phyloP scores from a whole-genome alignment of 495 filamentous ascomycete genomes.

The Talaromyces ruber region DNA sequence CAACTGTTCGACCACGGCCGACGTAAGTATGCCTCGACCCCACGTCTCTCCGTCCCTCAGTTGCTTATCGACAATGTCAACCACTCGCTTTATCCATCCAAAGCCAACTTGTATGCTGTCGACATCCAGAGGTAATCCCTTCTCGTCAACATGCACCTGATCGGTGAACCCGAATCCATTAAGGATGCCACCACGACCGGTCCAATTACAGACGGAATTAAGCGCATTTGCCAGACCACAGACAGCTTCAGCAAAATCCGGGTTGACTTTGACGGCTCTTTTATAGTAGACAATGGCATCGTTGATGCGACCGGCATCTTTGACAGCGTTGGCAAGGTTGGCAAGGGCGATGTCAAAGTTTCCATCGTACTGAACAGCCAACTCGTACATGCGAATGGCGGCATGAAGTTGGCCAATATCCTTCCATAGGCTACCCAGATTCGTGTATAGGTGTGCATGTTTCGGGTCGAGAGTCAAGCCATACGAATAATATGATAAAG shows the following conservation, averaged over 20 bases:
- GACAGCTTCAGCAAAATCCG: constrained; percentile 94
- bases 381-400: constrained; percentile 96
- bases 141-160: constrained; percentile 89
- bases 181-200: constrained; percentile 76
- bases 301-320: constrained; percentile 85
- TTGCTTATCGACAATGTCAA: constrained; percentile 88
- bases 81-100: constrained; percentile 93
- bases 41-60: constrained; percentile 79
- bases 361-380: constrained; percentile 81
- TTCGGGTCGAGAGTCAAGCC: constrained; percentile 72
- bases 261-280: constrained; percentile 81
- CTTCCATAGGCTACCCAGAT: constrained; percentile 89
- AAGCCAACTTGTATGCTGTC: constrained; percentile 47
- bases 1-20: constrained; percentile 40
- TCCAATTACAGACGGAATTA: constrained; percentile 96
- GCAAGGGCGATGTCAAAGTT: constrained; percentile 96
- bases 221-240: constrained; percentile 94
- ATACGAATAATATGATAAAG: constrained; percentile 91
- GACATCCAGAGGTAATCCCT: constrained; percentile 75
- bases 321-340: constrained; percentile 96
- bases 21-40: constrained; percentile 68
- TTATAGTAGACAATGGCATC: constrained; percentile 92
- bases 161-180: constrained; percentile 65
- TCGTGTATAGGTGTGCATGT: constrained; percentile 98
- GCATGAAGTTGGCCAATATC: constrained; percentile 89